Evolutionary conservation across 1,139 yeast genomes (phyloP), one percentile per base, ranked within the genome.

Genomic region (Hansenula sp.): DNA sequence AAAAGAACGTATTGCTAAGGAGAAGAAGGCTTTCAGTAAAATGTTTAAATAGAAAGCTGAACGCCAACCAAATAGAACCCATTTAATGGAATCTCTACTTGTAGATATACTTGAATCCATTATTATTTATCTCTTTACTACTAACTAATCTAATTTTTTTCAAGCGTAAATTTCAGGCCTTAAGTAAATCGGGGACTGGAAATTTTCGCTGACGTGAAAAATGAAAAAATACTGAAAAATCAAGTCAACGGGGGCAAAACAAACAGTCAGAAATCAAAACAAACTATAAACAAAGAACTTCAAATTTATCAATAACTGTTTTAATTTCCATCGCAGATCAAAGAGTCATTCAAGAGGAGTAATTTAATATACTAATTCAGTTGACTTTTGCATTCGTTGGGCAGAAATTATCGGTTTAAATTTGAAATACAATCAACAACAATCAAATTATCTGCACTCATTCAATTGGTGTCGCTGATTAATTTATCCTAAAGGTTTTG

Each of bases 1-100:
- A 40, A 75, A 76, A 50, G 66, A 66, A 22, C 75, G 87, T 48
- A 71, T 68, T 43, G 81, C 80, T 37, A 81, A 81, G 59, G 89
- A 89, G 60, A 85, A 81, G 68, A 86, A 85, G 53, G 92, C 96
- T 3, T 80, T 87, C 71, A 68, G 94, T 38, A 89, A 87, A 62
- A 84, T 90, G 69, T 90, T 90, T 51, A 45, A 53, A 3, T 67
- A 38, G 32, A 24, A n/a, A n/a, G n/a, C n/a, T n/a, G n/a, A n/a
- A n/a, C n/a, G n/a, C n/a, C n/a, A n/a, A n/a, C n/a, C n/a, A n/a
- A n/a, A n/a, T n/a, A n/a, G n/a, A n/a, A n/a, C n/a, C n/a, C n/a
- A n/a, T n/a, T n/a, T n/a, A n/a, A 9, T 7, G 27, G 17, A 16
- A n/a, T 11, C 18, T 6, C 6, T 28, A 6, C 18, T 8, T 16